These are phyloP conservation scores for Aspergillus ellipticus DNA, from an alignment of 495 filamentous ascomycete genomes.

Conservation along the genomic window DNA sequence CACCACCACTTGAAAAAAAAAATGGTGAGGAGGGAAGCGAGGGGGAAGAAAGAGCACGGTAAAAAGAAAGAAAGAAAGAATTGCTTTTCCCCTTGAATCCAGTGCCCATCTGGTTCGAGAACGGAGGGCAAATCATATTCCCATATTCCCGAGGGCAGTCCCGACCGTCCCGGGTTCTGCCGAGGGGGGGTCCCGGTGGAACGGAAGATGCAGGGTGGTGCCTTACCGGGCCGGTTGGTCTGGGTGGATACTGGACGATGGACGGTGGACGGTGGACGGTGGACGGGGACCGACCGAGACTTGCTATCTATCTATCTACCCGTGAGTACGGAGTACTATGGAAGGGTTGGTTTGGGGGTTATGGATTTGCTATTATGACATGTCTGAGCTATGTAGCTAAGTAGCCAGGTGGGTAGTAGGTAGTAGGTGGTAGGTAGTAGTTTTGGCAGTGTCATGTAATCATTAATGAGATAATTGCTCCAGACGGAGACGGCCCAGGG, in stretches of 20 bases:
- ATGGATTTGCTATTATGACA: not conserved
- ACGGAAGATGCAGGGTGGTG: not conserved
- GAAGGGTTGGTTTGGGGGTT: not conserved
- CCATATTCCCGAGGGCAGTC: slow-evolving; percentile 17
- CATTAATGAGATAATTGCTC: too few relatives aligned
- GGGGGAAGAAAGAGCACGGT: too few relatives aligned
- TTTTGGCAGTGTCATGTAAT: too few relatives aligned
- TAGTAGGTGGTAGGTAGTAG: too few relatives aligned
- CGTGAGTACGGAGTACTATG: too few relatives aligned
- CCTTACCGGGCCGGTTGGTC: not conserved
- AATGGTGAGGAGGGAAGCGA: too few relatives aligned
- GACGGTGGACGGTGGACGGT: too few relatives aligned
- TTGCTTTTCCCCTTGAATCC: not conserved
- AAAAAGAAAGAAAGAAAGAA: slow-evolving; percentile 3
- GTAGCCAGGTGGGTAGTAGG: too few relatives aligned
- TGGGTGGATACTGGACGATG: too few relatives aligned
- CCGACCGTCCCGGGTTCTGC: slow-evolving; percentile 25
- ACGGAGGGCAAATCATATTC: slow-evolving; percentile 19
- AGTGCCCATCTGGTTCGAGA: not conserved
- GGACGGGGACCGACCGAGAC: too few relatives aligned
- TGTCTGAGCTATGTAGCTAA: not conserved
- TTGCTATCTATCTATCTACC: too few relatives aligned
- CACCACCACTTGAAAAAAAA: not conserved
- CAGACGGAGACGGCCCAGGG: not conserved
- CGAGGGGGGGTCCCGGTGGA: slow-evolving; percentile 17